Percentiles rank a stretch among this genome's conserved stretches.
Evolutionary conservation across 768 basidiomycete species (phyloP).

Genomic region (Podaxis sp.): DNA sequence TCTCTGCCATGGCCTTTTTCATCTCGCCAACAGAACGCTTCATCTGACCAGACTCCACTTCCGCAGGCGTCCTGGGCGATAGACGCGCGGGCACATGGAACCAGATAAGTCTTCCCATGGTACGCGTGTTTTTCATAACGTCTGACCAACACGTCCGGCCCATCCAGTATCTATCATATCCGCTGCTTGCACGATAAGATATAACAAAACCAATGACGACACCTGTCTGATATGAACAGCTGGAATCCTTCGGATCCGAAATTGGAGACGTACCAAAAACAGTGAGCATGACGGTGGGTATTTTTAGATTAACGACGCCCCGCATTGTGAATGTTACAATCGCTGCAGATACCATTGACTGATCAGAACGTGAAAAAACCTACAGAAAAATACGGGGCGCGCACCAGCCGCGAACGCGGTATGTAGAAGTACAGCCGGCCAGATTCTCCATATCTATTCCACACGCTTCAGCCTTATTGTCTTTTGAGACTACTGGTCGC

Average conservation of each 20-base stretch:
- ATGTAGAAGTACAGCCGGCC: constrained; percentile 65
- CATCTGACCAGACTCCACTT: constrained; percentile 28
- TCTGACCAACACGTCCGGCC: constrained; percentile 57
- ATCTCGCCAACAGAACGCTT: constrained; percentile 39
- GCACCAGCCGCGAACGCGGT: constrained; percentile 53
- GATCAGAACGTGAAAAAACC: background rate
- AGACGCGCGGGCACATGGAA: constrained; percentile 56
- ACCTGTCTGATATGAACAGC: constrained; percentile 25
- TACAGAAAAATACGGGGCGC: background rate
- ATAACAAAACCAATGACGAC: constrained; percentile 65
- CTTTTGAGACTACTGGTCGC: background rate
- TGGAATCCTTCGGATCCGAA: background rate
- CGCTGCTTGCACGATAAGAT: constrained; percentile 60
- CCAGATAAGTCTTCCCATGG: constrained; percentile 56
- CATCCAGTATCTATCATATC: constrained; percentile 67
- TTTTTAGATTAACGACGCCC: constrained; percentile 36
- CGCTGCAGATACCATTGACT: constrained; percentile 23
- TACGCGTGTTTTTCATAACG: constrained; percentile 47
- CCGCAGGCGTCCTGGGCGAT: constrained; percentile 37
- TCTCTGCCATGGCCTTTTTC: constrained; percentile 57
- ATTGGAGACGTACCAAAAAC: constrained; percentile 45
- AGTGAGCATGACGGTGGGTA: constrained; percentile 58
- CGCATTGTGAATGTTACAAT: constrained; percentile 43
- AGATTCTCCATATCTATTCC: constrained; percentile 55
- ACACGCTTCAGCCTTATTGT: background rate